Base-by-base conservation (phyloP, 1,139 yeast genomes). In the Entelexis sorbosivorans region DNA sequence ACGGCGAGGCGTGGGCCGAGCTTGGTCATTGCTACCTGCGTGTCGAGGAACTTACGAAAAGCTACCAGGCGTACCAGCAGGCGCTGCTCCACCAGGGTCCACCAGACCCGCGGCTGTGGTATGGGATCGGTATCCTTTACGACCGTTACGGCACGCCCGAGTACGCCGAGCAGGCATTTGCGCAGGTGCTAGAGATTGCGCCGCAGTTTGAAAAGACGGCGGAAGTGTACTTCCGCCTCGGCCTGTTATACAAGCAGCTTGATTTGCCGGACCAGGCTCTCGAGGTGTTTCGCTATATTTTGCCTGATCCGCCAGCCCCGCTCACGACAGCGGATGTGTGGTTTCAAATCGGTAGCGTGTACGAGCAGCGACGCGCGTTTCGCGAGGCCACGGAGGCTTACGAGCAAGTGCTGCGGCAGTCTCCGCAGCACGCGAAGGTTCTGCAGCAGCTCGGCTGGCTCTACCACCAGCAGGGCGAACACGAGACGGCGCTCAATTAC, bases 141-240 rank as follows among this genome's bases (percentile, higher is more conserved):
- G 98, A 91, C 66, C 75, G 98, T 49, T 91, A 91, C 66, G 98
- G 97, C 16, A 85, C 95, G 9, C 72, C 89, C 60, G 97, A 89
- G 67, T 91, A 89, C 63, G 98, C 98, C 4, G 97, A 91, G 66
- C 98, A 91, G 66, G 97, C 98, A 5, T 91, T 91, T 70, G 94
- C 93, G 36, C 80, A 95, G 61, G 98, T 91, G 14, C 73, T 91
- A 67, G 96, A 89, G 65, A 78, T 91, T 73, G 97, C 91, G 68
- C 95, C 96, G 40, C 82, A 86, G 64, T 91, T 91, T 61, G 97
- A 91, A 64, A 93, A 91, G 71, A 91, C 96, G 29, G 86, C 87
- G 63, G 98, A 91, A 67, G 93, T 91, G 59, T 91, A 91, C 66
- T 91, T 91, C 75, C 74, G 98, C 56, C 76, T 91, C 62, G 98